These are phyloP conservation scores for Ambrosiella beaveri DNA, from an alignment of 2,329 filamentous ascomycete species.

Conservation along the genomic window DNA sequence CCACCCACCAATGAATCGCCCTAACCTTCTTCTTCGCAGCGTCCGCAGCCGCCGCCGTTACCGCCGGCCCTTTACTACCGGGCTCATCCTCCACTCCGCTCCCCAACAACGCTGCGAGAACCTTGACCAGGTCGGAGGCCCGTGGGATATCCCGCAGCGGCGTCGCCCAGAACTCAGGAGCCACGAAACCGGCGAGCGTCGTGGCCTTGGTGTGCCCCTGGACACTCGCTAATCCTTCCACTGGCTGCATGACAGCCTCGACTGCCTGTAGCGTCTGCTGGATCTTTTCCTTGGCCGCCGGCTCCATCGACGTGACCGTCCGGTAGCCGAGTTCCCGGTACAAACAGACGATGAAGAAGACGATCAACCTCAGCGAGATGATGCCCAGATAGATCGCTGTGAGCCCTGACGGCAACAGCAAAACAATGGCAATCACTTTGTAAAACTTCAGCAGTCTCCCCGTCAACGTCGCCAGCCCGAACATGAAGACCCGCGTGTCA, in stretches of 20 bases:
- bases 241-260: conserved; percentile 5
- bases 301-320: not conserved
- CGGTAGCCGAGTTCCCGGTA: conserved; percentile 6
- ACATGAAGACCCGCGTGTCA: conserved; percentile 9
- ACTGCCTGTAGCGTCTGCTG: conserved; percentile 3
- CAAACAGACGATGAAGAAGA: conserved; percentile 9
- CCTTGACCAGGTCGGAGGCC: conserved; percentile 4
- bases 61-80: not conserved
- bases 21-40: not conserved
- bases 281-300: not conserved
- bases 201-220: not conserved
- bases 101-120: conserved; percentile 4
- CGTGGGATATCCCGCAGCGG: conserved; percentile 6
- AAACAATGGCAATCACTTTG: conserved; percentile 3
- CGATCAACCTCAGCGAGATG: conserved; percentile 4
- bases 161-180: conserved; percentile 11
- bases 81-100: conserved; percentile 1
- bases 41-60: not conserved
- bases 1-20: not conserved
- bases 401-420: not conserved
- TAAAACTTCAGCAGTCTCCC: not conserved
- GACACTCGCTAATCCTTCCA: not conserved
- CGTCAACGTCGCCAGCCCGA: not conserved
- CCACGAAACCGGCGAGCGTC: not conserved
- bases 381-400: conserved; percentile 3